Conservation (phyloP, 2,329 filamentous ascomycete genomes). For the Epichloe elymi region DNA sequence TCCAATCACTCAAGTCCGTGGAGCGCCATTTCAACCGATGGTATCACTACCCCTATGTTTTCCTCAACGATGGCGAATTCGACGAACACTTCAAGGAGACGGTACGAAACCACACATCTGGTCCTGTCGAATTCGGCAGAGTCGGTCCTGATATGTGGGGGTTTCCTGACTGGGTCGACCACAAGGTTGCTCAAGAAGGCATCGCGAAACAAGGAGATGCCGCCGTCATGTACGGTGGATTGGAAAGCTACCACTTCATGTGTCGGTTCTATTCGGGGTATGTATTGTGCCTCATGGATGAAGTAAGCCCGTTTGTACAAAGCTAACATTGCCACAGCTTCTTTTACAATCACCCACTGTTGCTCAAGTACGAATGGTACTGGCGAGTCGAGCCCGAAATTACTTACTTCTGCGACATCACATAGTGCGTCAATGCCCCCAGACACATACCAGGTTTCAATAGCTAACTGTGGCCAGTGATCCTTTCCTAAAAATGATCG, state of each 20-base stretch:
- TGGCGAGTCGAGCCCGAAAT: slow-evolving; percentile 98
- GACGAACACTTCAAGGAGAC: slow-evolving; percentile 85
- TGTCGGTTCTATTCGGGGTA: slow-evolving; percentile 98
- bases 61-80: slow-evolving; percentile 95
- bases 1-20: slow-evolving; percentile 94
- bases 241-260: slow-evolving; percentile 99
- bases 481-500: slow-evolving; percentile 90
- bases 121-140: slow-evolving; percentile 80
- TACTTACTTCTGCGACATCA: slow-evolving; percentile 99
- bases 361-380: slow-evolving; percentile 98
- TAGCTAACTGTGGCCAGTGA: slow-evolving; percentile 30
- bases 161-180: slow-evolving; percentile 91
- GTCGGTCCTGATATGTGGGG: slow-evolving; percentile 90
- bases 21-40: slow-evolving; percentile 98
- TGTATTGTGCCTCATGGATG: slow-evolving; percentile 16
- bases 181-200: slow-evolving; percentile 85
- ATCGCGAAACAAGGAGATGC: slow-evolving; percentile 93
- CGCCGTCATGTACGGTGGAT: slow-evolving; percentile 97
- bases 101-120: slow-evolving; percentile 81
- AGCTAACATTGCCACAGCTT: slow-evolving; percentile 39
- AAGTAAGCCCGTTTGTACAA: neutral
- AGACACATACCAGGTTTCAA: neutral
- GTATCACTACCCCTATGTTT: slow-evolving; percentile 98
- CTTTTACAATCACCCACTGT: slow-evolving; percentile 92
- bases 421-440: slow-evolving; percentile 50